These are phyloP conservation scores for Ensete glaucum DNA, from an alignment of 176 grass and related monocot species.

Conservation along the genomic window DNA sequence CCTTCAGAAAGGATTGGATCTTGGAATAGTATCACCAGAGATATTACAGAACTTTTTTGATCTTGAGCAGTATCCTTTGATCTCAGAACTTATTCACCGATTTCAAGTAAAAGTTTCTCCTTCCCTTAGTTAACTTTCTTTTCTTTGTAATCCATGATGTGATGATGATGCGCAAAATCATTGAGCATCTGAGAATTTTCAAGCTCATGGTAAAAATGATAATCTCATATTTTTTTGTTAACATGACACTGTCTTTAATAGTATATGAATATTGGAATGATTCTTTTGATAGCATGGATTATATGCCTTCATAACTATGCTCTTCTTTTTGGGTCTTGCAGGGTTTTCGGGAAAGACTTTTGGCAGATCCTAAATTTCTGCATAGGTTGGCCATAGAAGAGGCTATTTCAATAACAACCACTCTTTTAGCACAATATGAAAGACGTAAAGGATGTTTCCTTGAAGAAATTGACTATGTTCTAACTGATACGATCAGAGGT, in stretches of 20 bases:
- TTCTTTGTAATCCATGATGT: not conserved
- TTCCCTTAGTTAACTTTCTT: not conserved
- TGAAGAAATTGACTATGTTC: slow-evolving; percentile 91
- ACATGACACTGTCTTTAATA: not conserved
- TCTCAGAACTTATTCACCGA: slow-evolving; percentile 71
- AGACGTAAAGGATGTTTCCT: slow-evolving; percentile 79
- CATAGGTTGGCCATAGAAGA: slow-evolving; percentile 90
- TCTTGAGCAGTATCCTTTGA: slow-evolving; percentile 82
- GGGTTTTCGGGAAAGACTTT: slow-evolving; percentile 92
- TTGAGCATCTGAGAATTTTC: not conserved
- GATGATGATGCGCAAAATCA: not conserved
- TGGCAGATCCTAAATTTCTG: slow-evolving; percentile 89
- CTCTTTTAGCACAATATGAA: slow-evolving; percentile 84
- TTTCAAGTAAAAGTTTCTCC: slow-evolving; percentile 60
- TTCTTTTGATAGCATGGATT: slow-evolving; percentile 2
- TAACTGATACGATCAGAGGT: slow-evolving; percentile 95
- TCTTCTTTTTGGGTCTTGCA: slow-evolving; percentile 31
- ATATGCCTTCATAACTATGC: not conserved
- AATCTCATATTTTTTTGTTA: not conserved
- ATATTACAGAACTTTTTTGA: slow-evolving; percentile 99
- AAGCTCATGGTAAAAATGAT: not conserved
- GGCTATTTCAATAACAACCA: slow-evolving; percentile 87
- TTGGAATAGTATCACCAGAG: slow-evolving; percentile 90
- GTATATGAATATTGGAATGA: not conserved
- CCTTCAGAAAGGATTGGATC: slow-evolving; percentile 94